Evolutionary conservation across 2,329 filamentous ascomycete species (phyloP), one percentile per base, ranked within the genome.

Genomic region (Verticillium nubilum): DNA sequence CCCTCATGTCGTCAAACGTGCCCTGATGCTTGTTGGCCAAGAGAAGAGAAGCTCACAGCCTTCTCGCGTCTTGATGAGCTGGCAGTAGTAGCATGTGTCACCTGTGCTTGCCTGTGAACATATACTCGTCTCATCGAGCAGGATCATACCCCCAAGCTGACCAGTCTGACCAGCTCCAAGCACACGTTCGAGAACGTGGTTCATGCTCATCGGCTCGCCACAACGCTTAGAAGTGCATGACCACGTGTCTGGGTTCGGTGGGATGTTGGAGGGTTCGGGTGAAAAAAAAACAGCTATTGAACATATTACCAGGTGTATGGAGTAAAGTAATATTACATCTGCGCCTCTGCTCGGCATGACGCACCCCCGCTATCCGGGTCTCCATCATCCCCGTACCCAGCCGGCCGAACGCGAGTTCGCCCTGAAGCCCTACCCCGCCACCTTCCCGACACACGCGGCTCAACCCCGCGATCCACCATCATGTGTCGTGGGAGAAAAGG

Each of bases 381-480:
- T 81, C 81, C 2, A 80, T 78, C 26, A 42, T 58, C 19, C 74
- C 66, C 9, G 78, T 76, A 19, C 81, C 82, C 1, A 80, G 78
- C 3, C 83, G 78, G 19, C 42, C n/a, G 15, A 37, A 37, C 33
- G 42, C 42, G n/a, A 47, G 7, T 47, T 9, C 9, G n/a, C 23
- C 4, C 42, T 12, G 2, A n/a, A 23, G 42, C 10, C 42, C 10
- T 23, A 47, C n/a, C 19, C 42, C 19, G 19, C 42, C 23, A 9
- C 19, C 42, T 7, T 25, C n/a, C 10, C 42, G n/a, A 15, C 12
- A 37, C 42, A 23, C 6, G n/a, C 42, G 23, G n/a, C 42, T 19
- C 19, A 47, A 23, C 42, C 42, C 42, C 42, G 9, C 19, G 19
- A 23, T 47, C n/a, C 19, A 23, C 12, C 6, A 12, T 25, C 42